These are phyloP conservation scores for Solanum clarkiae DNA, from an alignment of 257 asterid species.

Conservation along the genomic window DNA sequence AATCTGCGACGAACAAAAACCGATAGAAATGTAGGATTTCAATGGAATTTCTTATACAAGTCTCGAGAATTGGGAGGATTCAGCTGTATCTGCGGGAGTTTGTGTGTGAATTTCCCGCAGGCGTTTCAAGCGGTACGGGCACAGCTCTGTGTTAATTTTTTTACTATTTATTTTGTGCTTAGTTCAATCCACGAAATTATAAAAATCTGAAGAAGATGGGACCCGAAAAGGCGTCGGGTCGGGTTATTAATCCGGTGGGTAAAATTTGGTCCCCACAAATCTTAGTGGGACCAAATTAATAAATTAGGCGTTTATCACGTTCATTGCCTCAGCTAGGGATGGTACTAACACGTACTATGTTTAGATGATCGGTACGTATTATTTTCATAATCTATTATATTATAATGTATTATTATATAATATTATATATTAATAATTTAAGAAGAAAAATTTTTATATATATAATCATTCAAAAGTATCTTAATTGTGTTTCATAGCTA, in stretches of 20 bases:
- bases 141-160: neutral
- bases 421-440: no score
- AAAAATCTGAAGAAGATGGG: neutral
- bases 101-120: neutral
- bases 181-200: neutral
- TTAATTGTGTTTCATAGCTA: no score
- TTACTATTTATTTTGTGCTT: neutral
- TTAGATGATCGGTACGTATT: no score
- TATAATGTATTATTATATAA: no score
- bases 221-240: neutral
- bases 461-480: no score
- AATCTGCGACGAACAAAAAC: neutral
- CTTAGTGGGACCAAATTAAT: neutral
- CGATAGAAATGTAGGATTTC: neutral
- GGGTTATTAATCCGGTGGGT: neutral
- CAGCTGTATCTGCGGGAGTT: neutral
- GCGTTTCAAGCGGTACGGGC: neutral
- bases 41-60: neutral
- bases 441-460: no score
- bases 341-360: neutral
- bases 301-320: neutral
- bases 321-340: neutral
- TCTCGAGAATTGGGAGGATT: neutral
- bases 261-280: neutral
- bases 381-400: no score